Percentiles rank a stretch among this genome's conserved stretches.
Conservation (phyloP, 805 yeast species). For the Vanderwaltozyma yarrowii region DNA sequence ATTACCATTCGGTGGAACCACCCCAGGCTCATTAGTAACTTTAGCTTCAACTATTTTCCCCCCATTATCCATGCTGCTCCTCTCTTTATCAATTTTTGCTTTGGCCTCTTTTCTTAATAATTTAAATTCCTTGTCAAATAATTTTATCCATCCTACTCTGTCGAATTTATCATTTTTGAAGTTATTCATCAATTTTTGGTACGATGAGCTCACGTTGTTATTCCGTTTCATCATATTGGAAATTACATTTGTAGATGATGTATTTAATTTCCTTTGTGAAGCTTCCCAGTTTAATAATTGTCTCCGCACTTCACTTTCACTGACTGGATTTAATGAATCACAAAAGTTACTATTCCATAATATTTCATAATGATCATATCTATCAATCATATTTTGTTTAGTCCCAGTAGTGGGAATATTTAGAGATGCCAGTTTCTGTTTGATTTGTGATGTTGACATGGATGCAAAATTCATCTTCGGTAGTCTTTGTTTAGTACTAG, state of each 20-base stretch:
- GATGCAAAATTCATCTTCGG: conserved; percentile 59
- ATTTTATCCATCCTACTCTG: conserved; percentile 34
- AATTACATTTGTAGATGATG: conserved; percentile 14
- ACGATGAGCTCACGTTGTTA: conserved; percentile 24
- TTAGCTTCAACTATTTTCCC: too few relatives aligned
- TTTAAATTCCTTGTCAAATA: conserved; percentile 33
- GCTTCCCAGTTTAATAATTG: conserved; percentile 62
- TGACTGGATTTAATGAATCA: conserved; percentile 58
- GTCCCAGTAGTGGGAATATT: conserved; percentile 56
- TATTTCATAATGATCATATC: conserved; percentile 70
- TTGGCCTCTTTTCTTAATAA: conserved; percentile 32
- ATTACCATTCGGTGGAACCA: too few relatives aligned
- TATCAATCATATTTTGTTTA: conserved; percentile 48
- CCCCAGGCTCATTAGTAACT: too few relatives aligned
- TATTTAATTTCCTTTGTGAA: conserved; percentile 14
- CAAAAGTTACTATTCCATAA: conserved; percentile 67
- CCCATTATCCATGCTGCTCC: too few relatives aligned
- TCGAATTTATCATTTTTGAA: conserved; percentile 40
- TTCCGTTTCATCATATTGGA: conserved; percentile 29
- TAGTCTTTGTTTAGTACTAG: conserved; percentile 30
- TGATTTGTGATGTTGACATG: conserved; percentile 47
- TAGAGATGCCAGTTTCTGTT: conserved; percentile 44
- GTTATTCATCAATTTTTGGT: conserved; percentile 14
- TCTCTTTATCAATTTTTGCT: too few relatives aligned
- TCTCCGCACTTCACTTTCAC: conserved; percentile 43